A percentile compares a stretch with the other conserved stretches of the same genome.
Conservation (phyloP, 768 basidiomycete species). For the Phanerochaete carnosa region DNA sequence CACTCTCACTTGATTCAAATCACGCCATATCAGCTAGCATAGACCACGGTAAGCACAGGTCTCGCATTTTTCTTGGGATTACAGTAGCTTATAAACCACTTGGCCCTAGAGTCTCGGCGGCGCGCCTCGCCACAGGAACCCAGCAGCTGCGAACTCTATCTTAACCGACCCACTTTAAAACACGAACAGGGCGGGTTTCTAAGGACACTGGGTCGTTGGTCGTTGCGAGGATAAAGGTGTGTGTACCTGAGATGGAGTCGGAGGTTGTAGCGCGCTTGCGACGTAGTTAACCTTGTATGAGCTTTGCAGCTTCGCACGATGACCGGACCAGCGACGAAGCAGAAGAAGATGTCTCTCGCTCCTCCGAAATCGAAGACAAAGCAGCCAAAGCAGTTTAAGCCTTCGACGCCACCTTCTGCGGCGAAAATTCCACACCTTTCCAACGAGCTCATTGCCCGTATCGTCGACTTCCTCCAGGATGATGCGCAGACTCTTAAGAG, state of each 20-base stretch:
- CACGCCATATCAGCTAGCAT: background rate
- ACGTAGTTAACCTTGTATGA: background rate
- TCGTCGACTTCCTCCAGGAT: conserved; percentile 17
- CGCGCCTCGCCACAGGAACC: background rate
- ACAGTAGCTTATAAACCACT: background rate
- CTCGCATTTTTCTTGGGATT: background rate
- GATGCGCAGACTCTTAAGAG: conserved; percentile 6
- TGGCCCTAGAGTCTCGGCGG: background rate
- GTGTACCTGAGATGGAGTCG: too few species aligned
- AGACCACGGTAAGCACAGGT: conserved; percentile 2
- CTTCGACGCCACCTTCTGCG: background rate
- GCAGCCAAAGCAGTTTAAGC: background rate
- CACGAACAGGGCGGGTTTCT: background rate
- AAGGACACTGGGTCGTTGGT: too few species aligned
- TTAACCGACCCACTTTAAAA: background rate
- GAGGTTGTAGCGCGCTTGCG: background rate
- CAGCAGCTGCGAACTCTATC: background rate
- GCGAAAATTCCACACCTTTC: conserved; percentile 6
- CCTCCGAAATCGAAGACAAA: background rate
- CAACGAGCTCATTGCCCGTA: conserved; percentile 15
- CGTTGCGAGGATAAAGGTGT: too few species aligned
- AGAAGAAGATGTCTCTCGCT: background rate
- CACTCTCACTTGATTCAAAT: background rate
- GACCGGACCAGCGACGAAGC: background rate
- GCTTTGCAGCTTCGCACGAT: background rate